A percentile compares a stretch with the other conserved stretches of the same genome.
Evolutionary conservation across 306 rosid species (phyloP).

Genomic region (Macrotyloma uniflorum): DNA sequence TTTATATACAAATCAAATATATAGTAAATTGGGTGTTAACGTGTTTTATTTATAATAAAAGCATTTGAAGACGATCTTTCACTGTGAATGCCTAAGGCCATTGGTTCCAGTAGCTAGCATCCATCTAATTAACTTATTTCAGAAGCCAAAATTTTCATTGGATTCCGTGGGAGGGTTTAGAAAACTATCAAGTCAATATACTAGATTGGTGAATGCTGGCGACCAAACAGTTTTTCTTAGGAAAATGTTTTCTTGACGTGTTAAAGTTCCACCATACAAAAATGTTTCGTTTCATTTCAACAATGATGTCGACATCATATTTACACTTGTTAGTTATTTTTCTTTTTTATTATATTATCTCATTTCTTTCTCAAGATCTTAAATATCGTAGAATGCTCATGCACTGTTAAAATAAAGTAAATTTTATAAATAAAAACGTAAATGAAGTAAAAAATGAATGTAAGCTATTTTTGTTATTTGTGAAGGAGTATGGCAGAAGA

Average conservation of each 20-base stretch:
- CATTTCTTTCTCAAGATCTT: no score
- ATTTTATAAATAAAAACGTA: no score
- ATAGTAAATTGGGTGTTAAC: no score
- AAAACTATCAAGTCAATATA: slow-evolving; percentile 34
- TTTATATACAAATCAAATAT: no score
- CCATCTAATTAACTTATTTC: neutral
- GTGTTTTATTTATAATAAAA: no score
- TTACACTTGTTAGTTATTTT: neutral
- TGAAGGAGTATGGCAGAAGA: neutral
- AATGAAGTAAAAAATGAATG: no score
- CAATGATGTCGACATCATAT: neutral
- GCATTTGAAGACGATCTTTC: neutral
- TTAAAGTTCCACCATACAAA: neutral
- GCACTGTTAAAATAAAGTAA: no score
- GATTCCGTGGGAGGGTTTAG: slow-evolving; percentile 21
- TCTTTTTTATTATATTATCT: no score
- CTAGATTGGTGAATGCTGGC: slow-evolving; percentile 13
- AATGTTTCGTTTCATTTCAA: neutral
- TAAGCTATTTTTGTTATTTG: neutral
- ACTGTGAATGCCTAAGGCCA: neutral
- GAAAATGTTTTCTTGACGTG: neutral
- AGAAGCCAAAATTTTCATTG: slow-evolving; percentile 24
- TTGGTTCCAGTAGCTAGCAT: neutral
- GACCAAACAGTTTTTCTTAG: neutral
- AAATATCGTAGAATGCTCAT: no score